Evolutionary conservation across 2,329 filamentous ascomycete genomes (phyloP), one percentile per base, ranked within the genome.

Genomic region (Microcyclospora pomicola): DNA sequence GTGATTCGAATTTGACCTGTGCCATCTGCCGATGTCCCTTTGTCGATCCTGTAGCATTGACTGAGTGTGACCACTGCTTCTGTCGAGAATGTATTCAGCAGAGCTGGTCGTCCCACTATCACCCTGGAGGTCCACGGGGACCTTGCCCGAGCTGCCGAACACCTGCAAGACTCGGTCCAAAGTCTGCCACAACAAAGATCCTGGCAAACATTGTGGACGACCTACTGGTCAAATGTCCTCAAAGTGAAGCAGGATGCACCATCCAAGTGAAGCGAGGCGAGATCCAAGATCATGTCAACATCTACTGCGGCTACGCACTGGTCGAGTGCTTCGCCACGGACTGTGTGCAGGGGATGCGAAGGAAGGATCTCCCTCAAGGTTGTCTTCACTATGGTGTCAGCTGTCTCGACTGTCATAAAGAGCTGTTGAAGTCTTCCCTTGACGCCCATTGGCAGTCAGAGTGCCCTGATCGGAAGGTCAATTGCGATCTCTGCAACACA

Each of bases 1-100:
- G 70, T 51, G 73, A 78, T 52, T 64, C 64, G 43, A 75, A 78
- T 50, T 63, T 79, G 36, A 69, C 75, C 61, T 79, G 75, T 51
- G 67, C 73, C 12, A 78, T 79, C 45, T 79, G 75, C 55, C 72
- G 74, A 50, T 72, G 70, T 42, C 71, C 75, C 6, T 76, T 77
- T 49, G 66, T 77, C 38, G 60, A 67, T 37, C 74, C 75, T 1
- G 65, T 75, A 33, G 63, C 58, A 3, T 55, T 71, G 47, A 59
- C 75, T 34, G 63, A 69, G 45, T 79, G 75, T 56, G 72, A 77
- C 45, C 75, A 79, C 58, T 70, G 72, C 45, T 79, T 79, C 59
- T 79, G 75, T 57, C 61, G 65, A 38, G 65, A 69, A 15, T 79
- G 75, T 49, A 61, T 79, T 42, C 64, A 64, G 36, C 60, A 64